A percentile compares a stretch with the other conserved stretches of the same genome.
These are phyloP conservation scores for Margaritispora aquatica DNA, from an alignment of 495 filamentous ascomycete genomes.

Conservation along the genomic window DNA sequence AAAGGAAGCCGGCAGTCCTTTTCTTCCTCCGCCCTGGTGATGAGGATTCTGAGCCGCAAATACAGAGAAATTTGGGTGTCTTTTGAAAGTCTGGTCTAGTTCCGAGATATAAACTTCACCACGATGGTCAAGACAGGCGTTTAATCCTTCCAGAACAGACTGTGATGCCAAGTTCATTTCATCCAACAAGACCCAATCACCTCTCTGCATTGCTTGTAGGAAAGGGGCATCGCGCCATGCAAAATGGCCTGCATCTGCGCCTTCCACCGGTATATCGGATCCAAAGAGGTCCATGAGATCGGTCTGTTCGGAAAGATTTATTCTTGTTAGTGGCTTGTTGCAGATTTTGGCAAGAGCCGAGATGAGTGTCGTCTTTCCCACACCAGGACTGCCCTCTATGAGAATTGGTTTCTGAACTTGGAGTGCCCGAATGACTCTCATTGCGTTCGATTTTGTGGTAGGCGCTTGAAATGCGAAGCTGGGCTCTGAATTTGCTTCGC, in stretches of 20 bases:
- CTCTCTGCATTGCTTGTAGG: constrained; percentile 89
- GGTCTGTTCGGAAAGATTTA: constrained; percentile 97
- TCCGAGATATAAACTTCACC: constrained; percentile 95
- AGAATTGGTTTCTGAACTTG: constrained; percentile 86
- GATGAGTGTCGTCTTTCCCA: constrained; percentile 93
- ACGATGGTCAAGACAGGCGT: constrained; percentile 94
- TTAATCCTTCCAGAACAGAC: constrained; percentile 92
- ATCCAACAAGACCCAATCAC: constrained; percentile 93
- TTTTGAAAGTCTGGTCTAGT: constrained; percentile 84
- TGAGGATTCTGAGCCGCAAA: constrained; percentile 98
- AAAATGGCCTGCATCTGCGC: constrained; percentile 79
- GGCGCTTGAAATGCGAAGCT: constrained; percentile 78
- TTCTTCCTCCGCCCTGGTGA: constrained; percentile 91
- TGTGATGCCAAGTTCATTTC: constrained; percentile 99
- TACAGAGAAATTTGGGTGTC: constrained; percentile 81
- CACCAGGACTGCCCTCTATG: constrained; percentile 91
- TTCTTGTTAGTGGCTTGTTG: constrained; percentile 76
- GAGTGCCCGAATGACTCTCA: constrained; percentile 85
- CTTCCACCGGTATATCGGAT: constrained; percentile 92
- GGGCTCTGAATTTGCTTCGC: constrained; percentile 41
- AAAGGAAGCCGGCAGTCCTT: constrained; percentile 91
- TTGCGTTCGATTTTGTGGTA: constrained; percentile 82
- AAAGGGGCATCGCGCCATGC: constrained; percentile 95
- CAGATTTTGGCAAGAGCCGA: constrained; percentile 73
- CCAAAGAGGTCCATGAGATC: constrained; percentile 97